These are phyloP conservation scores for Clathrus columnatus DNA, from an alignment of 768 basidiomycete species.

Conservation along the genomic window DNA sequence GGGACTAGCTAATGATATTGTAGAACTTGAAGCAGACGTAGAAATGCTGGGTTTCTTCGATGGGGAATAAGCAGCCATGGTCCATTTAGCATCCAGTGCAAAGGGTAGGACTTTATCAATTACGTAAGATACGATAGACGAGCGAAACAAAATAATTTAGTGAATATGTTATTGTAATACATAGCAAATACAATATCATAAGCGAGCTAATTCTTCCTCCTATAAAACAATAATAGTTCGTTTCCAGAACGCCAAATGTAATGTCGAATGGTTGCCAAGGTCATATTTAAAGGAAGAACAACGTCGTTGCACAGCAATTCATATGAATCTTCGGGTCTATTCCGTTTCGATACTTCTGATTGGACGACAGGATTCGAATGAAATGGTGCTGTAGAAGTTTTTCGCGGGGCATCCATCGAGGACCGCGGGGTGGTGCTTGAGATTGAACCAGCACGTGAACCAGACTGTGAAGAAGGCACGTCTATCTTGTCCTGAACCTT, in stretches of 20 bases:
- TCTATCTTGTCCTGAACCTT: constrained; percentile 83
- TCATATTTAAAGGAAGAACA: constrained; percentile 80
- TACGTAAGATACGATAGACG: not conserved
- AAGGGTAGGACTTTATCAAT: not conserved
- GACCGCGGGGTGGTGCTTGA: constrained; percentile 10
- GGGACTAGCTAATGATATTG: not conserved
- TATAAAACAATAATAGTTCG: constrained; percentile 73
- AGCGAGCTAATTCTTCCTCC: constrained; percentile 24
- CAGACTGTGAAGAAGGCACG: constrained; percentile 28
- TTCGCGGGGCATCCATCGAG: not conserved
- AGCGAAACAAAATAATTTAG: not conserved
- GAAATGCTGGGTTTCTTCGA: constrained; percentile 4
- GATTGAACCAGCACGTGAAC: constrained; percentile 2
- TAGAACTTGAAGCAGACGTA: constrained; percentile 4
- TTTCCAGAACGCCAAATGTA: constrained; percentile 75
- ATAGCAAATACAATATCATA: not conserved
- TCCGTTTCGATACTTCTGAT: not conserved
- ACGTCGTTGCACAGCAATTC: constrained; percentile 86
- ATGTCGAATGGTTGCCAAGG: constrained; percentile 82
- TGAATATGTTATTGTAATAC: not conserved
- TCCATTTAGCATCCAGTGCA: not conserved
- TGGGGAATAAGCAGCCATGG: constrained; percentile 10
- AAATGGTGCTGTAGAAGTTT: constrained; percentile 1
- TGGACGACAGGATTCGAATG: not conserved
- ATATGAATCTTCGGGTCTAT: constrained; percentile 57